Base-by-base conservation (phyloP, 768 basidiomycete genomes). In the Roridomyces roridus region DNA sequence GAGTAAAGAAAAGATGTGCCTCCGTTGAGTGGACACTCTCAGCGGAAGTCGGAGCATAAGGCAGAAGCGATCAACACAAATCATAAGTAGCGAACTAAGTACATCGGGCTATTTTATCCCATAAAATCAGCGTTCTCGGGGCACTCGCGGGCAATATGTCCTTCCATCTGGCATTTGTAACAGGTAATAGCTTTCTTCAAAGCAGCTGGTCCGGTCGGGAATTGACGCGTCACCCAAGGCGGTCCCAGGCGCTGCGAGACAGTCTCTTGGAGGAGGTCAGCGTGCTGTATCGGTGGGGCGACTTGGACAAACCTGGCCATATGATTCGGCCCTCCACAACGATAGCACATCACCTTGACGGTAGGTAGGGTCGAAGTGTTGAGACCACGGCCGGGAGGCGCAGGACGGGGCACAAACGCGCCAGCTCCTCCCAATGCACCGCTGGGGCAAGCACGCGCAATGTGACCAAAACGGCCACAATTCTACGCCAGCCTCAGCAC, bases 321-420 rank as follows among this genome's bases (percentile, higher is more conserved):
- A 69, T 93, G 91, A 76, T 95, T 96, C 14, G 89, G 86, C 25
- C 91, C 91, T 42, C 92, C 92, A 68, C 94, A 96, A 46, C 90
- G 86, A 72, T 91, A 95, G 68, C 94, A 96, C 73, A 91, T 92
- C n/a, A n/a, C n/a, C n/a, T n/a, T n/a, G 46, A 95, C 87, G 17
- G 90, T 88, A 46, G 90, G 90, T 45, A 92, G 75, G 44, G 89
- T 84, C 20, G 90, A 87, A 15, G 84, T 88, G 67, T 92, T 91
- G 60, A 92, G 74, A 24, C 77, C 80, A 60, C 91, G 87, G 41
- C 92, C 90, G 21, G 89, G 85, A 50, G 90, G 89, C 34, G 91
- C 84, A 47, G 82, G 79, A 46, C 91, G 89, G 43, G 87, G 80
- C 40, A 82, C 84, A 67, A 88, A 91, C 21, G 72, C 77, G 46